phyloP scores from a whole-genome alignment of 2,329 filamentous ascomycete genomes.

The Calonectria ilicicola region DNA sequence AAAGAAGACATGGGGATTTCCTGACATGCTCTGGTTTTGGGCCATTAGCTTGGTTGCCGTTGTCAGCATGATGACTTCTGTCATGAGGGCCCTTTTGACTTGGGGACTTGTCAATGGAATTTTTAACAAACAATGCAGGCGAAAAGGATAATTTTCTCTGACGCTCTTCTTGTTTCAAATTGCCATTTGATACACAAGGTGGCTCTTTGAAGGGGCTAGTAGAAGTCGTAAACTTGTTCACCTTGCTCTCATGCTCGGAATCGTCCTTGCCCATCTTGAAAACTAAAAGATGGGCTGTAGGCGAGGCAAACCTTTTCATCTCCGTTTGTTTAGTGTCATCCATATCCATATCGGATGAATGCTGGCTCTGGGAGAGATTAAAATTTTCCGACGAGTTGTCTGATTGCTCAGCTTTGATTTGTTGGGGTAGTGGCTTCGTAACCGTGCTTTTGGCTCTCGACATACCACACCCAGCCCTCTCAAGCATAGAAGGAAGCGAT shows the following conservation, averaged over 20 bases:
- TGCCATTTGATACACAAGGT: neutral
- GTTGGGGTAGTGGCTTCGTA: neutral
- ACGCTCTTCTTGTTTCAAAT: neutral
- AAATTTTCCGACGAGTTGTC: neutral
- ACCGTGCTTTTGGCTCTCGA: neutral
- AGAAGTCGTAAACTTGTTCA: neutral
- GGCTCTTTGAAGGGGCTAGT: neutral
- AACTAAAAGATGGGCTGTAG: neutral
- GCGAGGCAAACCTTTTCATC: neutral
- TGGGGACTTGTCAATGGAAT: neutral
- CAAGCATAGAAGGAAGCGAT: neutral
- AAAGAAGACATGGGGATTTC: neutral
- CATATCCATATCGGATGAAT: neutral
- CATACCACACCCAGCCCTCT: neutral
- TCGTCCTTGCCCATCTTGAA: neutral
- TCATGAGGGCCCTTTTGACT: neutral
- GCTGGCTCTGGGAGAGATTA: neutral
- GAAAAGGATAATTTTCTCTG: neutral
- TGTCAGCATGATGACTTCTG: neutral
- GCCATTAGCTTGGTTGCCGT: neutral
- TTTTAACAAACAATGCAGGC: neutral
- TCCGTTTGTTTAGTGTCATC: neutral
- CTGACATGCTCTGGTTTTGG: constrained; percentile 4
- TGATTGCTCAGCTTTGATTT: neutral
- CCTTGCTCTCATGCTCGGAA: neutral